Evolutionary conservation across 257 asterid species (phyloP), one percentile per base, ranked within the genome.

Genomic region (Apocynum venetum): DNA sequence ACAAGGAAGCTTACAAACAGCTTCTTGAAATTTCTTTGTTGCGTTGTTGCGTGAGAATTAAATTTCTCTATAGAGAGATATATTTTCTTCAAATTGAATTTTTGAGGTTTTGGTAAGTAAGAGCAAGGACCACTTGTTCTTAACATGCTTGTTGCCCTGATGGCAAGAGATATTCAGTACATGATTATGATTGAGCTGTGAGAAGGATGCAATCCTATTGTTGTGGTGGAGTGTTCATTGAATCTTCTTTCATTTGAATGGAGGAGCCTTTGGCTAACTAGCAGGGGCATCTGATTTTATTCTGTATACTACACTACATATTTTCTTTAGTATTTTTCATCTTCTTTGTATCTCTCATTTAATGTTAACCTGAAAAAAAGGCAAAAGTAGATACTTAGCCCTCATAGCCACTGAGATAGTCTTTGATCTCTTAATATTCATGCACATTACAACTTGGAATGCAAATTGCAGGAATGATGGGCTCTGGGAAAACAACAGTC

Each of bases 401-500:
- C 25, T 57, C 36, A 25, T 25, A 57, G 36, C 20, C 10, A 57
- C n/a, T 6, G 5, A 57, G 11, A 5, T 2, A 57, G 64, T 64
- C 17, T 38, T 36, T 36, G 46, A 12, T 3, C 47, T 36, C 9
- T 38, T 64, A 64, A 38, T 25, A 3, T 15, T 12, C 73, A 57
- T 35, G 52, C 31, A 60, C 19, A 56, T 61, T 11, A 56, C 60
- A 12, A 41, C 15, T 31, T 43, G 52, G 59, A 71, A 74, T 71
- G 64, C 76, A 25, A 25, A 72, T 68, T 84, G 55, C 82, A 94
- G 97, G 98, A 80, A 89, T 94, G 98, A 94, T 94, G 97, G 98
- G 97, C 73, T 94, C 97, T 40, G 98, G 98, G 48, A 94, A 94
- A 90, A 93, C 98, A 38, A 95, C 99, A 7, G 93, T 95, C 44